Evolutionary conservation across 257 asterid genomes (phyloP), one percentile per base, ranked within the genome.

Genomic region (Solanum peruvianum): DNA sequence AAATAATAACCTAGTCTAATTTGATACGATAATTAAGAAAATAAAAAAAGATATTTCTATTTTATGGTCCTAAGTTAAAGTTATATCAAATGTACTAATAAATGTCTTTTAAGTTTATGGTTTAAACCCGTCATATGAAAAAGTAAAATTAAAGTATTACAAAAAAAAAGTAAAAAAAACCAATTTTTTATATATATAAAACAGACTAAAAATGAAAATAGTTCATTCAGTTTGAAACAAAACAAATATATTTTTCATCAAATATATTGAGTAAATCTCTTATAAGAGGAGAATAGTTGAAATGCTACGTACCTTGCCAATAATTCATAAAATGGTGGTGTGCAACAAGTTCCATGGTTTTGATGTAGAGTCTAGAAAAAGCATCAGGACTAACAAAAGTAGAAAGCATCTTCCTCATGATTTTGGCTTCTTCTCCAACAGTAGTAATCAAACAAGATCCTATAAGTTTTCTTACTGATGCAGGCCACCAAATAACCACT

Each of bases 371-470:
- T 90, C 89, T 90, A 1, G 93, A 88, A 84, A 94, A 89, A 2
- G 96, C 97, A 86, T 93, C 98, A 1, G 97, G 97, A 23, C 89
- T 90, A 44, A 95, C 81, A 82, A 93, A 95, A 87, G 88, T 86
- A 2, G 94, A 88, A 71, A 93, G 89, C 92, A 92, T 86, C 91
- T 90, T 92, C 91, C 96, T 91, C 94, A 90, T 93, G 82, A 42
- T 90, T 87, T 88, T 91, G 6, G 96, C 98, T 85, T 95, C 94
- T 0, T 92, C 94, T 6, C 97, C 96, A 4, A 85, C 89, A 37
- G 88, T 88, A 2, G 94, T 93, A 3, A 93, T 83, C 44, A 94
- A 29, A 77, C 97, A 91, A 21, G 84, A 87, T 9, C 95, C 95
- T 0, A 95, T 91, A 87, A 94, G 84, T 86, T 83, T 85, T 70